Evolutionary conservation across 225 moss, liverwort and hornwort genomes (phyloP).

Genomic region (Polytrichum formosum): DNA sequence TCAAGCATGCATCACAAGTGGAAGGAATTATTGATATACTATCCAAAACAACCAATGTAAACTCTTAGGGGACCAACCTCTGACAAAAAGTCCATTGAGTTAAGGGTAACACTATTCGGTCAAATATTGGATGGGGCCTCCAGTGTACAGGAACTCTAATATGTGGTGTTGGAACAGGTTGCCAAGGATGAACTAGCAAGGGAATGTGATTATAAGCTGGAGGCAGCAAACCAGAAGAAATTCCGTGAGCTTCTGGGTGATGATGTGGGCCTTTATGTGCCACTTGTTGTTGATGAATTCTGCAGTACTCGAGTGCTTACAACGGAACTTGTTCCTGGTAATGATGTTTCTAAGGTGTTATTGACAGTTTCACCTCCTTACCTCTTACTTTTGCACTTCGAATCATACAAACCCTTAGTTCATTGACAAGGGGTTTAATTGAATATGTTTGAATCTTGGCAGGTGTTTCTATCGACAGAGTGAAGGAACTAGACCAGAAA

Average conservation of each 20-base stretch:
- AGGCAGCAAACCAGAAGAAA: slow-evolving; percentile 71
- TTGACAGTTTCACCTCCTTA: neutral
- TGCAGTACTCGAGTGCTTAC: slow-evolving; percentile 75
- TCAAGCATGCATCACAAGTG: too few relatives aligned
- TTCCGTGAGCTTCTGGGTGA: slow-evolving; percentile 66
- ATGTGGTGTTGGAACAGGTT: slow-evolving; percentile 42
- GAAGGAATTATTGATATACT: too few relatives aligned
- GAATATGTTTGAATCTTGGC: slow-evolving; percentile 5
- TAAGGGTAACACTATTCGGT: too few relatives aligned
- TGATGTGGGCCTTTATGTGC: slow-evolving; percentile 70
- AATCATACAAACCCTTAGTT: neutral
- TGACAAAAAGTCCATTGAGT: too few relatives aligned
- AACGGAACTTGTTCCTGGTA: slow-evolving; percentile 92
- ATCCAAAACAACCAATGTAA: too few relatives aligned
- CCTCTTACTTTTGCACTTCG: too few relatives aligned
- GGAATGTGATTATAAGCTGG: slow-evolving; percentile 86
- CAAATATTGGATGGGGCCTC: too few relatives aligned
- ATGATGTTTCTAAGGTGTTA: neutral
- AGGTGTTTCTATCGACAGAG: slow-evolving; percentile 87
- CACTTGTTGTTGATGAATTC: slow-evolving; percentile 83
- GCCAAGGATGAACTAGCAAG: slow-evolving; percentile 93
- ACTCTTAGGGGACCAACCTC: too few relatives aligned
- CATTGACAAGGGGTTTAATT: neutral
- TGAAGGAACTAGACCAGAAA: slow-evolving; percentile 69
- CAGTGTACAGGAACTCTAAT: too few relatives aligned